Base-by-base conservation (phyloP, 306 rosid species). In the Senna tora region DNA sequence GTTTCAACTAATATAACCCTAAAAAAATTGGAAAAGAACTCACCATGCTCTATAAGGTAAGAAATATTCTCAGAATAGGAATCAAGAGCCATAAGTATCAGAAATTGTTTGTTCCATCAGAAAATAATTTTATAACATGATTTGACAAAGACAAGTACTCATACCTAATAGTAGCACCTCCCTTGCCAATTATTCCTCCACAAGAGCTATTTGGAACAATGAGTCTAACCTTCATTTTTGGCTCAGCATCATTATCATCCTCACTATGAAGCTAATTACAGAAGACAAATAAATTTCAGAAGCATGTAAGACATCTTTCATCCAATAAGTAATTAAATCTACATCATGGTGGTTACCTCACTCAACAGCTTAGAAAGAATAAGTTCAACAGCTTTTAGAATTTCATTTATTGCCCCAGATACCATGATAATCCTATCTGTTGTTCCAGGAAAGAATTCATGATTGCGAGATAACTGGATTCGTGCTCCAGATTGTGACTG, bases 131-230 rank as follows among this genome's bases (percentile, higher is more conserved):
- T 15, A 22, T 38, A 75, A 14, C 62, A n/a, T 1, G 12, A 8
- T 11, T 64, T 67, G 58, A 82, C 51, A 36, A 72, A 67, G 65
- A 60, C 67, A 13, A 69, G 61, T 46, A 69, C 52, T 41, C 80
- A 53, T 88, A 95, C 99, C 96, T 95, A 66, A 95, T 95, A 58
- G 97, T 95, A 74, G 99, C 83, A 16, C 99, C 99, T 76, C 96
- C 97, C 82, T 95, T 95, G 77, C 99, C 99, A 77, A 95, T 95
- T 81, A 95, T 89, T 74, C 97, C 99, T 81, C 99, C 99, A 76
- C 99, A 95, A 58, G 96, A 95, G 79, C 96, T 89, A 72, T 95
- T 89, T 42, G 99, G 99, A 81, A 92, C 99, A 67, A 95, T 68
- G 59, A 95, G 93, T 77, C 92, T 88, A 86, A 89, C 96, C 88